A percentile compares a stretch with the other conserved stretches of the same genome.
phyloP scores from a whole-genome alignment of 192 early-diverging fungal species.

The Funneliformis mosseae region DNA sequence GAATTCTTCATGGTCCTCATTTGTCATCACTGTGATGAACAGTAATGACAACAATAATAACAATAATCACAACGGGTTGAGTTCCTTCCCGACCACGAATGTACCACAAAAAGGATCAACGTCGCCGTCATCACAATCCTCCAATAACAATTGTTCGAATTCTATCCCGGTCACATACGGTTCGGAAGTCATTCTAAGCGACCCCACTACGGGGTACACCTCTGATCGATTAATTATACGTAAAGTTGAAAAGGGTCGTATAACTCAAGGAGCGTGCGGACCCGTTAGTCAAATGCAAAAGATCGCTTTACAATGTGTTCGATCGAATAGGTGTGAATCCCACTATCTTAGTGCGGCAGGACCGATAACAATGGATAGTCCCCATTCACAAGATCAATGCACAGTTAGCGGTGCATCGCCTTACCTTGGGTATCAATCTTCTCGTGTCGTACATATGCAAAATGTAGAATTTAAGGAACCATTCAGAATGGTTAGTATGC shows the following conservation, averaged over 20 bases:
- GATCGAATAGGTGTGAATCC: conserved; percentile 37
- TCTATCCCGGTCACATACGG: conserved; percentile 69
- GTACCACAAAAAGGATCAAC: conserved; percentile 38
- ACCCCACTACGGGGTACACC: conserved; percentile 60
- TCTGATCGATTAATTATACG: conserved; percentile 74
- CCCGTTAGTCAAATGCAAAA: conserved; percentile 88
- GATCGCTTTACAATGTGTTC: conserved; percentile 60
- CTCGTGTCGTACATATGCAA: conserved; percentile 32
- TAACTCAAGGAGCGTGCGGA: conserved; percentile 62
- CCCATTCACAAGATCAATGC: conserved; percentile 28
- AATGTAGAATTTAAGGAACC: conserved; percentile 33
- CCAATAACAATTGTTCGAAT: conserved; percentile 35
- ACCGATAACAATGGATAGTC: conserved; percentile 25
- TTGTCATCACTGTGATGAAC: conserved; percentile 53
- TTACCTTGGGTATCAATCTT: conserved; percentile 33
- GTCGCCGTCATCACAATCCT: conserved; percentile 23
- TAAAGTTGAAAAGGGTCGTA: conserved; percentile 77
- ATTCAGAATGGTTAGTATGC: conserved; percentile 37
- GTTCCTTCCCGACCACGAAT: neutral
- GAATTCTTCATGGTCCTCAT: conserved; percentile 64
- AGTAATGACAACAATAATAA: conserved; percentile 4
- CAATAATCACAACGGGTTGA: neutral
- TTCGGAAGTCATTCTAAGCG: conserved; percentile 70
- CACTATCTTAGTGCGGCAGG: conserved; percentile 53
- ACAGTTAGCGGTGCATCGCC: conserved; percentile 19